Evolutionary conservation across 495 filamentous ascomycete species (phyloP), one percentile per base, ranked within the genome.

Genomic region (Penicillium manginii): DNA sequence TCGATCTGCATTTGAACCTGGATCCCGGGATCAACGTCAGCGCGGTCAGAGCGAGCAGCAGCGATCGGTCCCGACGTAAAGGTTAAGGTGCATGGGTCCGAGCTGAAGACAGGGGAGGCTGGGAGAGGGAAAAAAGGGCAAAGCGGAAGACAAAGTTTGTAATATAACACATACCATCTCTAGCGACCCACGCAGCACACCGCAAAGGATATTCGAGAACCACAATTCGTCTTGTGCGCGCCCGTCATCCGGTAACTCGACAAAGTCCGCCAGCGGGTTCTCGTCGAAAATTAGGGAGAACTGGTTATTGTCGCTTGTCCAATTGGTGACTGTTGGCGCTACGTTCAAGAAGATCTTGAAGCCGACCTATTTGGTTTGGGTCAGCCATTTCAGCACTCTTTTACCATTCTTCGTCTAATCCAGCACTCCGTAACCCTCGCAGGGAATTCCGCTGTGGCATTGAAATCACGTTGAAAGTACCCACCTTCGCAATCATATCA

Each of bases 321-420:
- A 98, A 71, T 96, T 97, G 49, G 92, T 91, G 63, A 98, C 88
- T 4, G 88, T 90, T 3, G 94, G 94, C n/a, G 92, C 92, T 63
- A 97, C 91, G 65, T 98, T 98, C 54, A 98, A 85, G 73, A 98
- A 98, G 57, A 98, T 96, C 81, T 98, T 98, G 78, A 98, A 98
- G 54, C 94, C 94, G 60, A 97, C 88, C 93, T 97, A 63, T 22
- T 57, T 50, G 15, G n/a, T 48, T 60, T 42, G 53, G 55, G 21
- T 23, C 33, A 37, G 46, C 23, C 10, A 43, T n/a, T 10, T 37
- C 31, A 33, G n/a, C n/a, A n/a, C n/a, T n/a, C n/a, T n/a, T n/a
- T n/a, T n/a, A n/a, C n/a, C n/a, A n/a, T n/a, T n/a, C n/a, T n/a
- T 26, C 23, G 0, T 26, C 23, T 6, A 26, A 26, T 26, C 23